Evolutionary conservation across 495 filamentous ascomycete genomes (phyloP).

Genomic region (Platismatia glauca): DNA sequence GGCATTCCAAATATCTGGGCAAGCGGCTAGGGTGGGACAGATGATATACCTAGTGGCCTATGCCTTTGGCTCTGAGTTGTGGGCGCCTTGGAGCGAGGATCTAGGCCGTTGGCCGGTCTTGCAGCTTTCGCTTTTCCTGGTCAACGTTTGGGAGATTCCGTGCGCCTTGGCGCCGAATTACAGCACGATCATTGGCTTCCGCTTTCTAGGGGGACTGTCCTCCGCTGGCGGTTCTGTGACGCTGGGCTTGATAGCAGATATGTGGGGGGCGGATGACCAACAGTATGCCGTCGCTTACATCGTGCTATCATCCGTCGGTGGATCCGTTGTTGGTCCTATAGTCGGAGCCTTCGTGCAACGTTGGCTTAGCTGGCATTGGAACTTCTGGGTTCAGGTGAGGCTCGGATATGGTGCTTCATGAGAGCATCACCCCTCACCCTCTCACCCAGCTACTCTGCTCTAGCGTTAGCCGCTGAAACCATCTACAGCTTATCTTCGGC

Average conservation of each 20-base stretch:
- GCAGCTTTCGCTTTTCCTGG: constrained; percentile 58
- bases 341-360: constrained; percentile 68
- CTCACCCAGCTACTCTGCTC: background rate
- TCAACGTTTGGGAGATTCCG: constrained; percentile 69
- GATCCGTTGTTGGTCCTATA: constrained; percentile 68
- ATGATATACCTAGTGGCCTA: constrained; percentile 65
- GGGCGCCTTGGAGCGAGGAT: constrained; percentile 77
- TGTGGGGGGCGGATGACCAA: constrained; percentile 66
- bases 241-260: constrained; percentile 72
- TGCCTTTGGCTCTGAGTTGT: constrained; percentile 73
- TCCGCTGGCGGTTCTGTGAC: constrained; percentile 75
- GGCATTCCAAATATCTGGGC: constrained; percentile 53
- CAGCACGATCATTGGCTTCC: constrained; percentile 53
- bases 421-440: background rate
- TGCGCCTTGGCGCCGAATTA: constrained; percentile 65
- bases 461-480: background rate
- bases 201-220: constrained; percentile 59
- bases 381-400: constrained; percentile 59
- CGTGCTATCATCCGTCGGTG: constrained; percentile 67
- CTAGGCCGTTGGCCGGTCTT: constrained; percentile 66
- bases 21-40: constrained; percentile 57
- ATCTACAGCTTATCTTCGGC: constrained; percentile 52
- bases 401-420: background rate
- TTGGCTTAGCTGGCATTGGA: constrained; percentile 64
- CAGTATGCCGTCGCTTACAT: constrained; percentile 66